Conservation (phyloP, 2,329 filamentous ascomycete species). For the Calonectria fujianensis region DNA sequence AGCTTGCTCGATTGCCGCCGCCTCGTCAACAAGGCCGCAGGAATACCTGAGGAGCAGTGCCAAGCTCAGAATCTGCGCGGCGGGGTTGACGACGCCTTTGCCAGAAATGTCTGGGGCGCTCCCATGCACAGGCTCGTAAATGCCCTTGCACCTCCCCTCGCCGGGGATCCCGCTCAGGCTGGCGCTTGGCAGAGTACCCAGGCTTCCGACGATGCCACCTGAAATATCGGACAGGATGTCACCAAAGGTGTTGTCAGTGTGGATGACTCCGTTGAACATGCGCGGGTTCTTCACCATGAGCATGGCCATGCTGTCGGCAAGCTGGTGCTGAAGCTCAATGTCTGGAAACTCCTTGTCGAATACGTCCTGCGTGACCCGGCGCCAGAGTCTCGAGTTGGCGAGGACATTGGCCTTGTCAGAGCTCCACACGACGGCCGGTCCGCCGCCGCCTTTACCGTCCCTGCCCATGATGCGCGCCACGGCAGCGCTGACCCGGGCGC, state of each 20-base stretch:
- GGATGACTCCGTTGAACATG: constrained; percentile 68
- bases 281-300: constrained; percentile 68
- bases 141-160: constrained; percentile 74
- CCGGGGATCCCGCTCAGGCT: constrained; percentile 65
- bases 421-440: constrained; percentile 66
- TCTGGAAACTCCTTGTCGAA: constrained; percentile 66
- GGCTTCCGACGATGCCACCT: constrained; percentile 66
- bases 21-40: constrained; percentile 76
- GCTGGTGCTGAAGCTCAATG: constrained; percentile 65
- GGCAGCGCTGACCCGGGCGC: constrained; percentile 67
- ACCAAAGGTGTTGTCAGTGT: constrained; percentile 69
- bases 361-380: constrained; percentile 63
- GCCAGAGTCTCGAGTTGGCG: constrained; percentile 70
- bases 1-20: constrained; percentile 78
- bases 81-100: constrained; percentile 82
- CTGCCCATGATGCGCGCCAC: constrained; percentile 61
- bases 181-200: constrained; percentile 67
- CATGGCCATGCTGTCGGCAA: constrained; percentile 69
- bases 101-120: constrained; percentile 84
- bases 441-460: constrained; percentile 51
- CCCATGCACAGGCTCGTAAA: constrained; percentile 87
- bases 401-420: constrained; percentile 73
- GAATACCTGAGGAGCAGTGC: constrained; percentile 87
- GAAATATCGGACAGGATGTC: constrained; percentile 68
- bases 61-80: constrained; percentile 82